These are phyloP conservation scores for Amoebophrya sp. DNA, from an alignment of 169 alveolate species.

Conservation along the genomic window DNA sequence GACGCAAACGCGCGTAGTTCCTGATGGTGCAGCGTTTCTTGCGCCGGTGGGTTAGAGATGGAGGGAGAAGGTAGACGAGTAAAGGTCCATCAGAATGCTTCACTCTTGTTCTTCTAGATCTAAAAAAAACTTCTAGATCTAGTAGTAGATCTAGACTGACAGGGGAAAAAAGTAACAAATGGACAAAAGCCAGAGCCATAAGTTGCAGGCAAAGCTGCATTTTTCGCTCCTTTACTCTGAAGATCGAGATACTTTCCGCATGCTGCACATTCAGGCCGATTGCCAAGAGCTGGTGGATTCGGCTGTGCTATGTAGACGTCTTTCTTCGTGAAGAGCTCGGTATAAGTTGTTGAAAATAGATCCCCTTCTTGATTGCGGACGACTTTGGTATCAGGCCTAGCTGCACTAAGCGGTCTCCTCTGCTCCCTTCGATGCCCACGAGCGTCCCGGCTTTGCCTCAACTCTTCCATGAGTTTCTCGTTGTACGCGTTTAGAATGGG, in stretches of 20 bases:
- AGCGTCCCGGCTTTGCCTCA: neutral
- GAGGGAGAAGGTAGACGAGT: neutral
- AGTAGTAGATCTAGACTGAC: neutral
- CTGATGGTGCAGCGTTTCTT: no score
- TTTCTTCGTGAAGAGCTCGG: neutral
- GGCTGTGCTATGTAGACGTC: slow-evolving; percentile 16
- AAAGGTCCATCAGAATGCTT: neutral
- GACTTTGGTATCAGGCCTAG: neutral
- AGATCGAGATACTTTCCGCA: neutral
- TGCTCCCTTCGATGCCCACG: neutral
- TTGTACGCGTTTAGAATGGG: neutral
- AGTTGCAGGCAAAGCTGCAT: no score
- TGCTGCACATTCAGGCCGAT: neutral
- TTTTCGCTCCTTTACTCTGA: no score
- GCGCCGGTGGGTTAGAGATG: no score
- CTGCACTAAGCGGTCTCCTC: neutral
- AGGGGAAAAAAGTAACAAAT: no score
- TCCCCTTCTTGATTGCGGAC: neutral
- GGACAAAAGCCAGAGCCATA: no score
- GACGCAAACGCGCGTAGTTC: no score
- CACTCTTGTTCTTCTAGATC: neutral
- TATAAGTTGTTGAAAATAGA: neutral
- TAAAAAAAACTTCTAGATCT: neutral
- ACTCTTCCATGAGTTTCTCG: neutral
- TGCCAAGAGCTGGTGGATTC: neutral